Conservation (phyloP, 2,329 filamentous ascomycete species). For the Amauroascus verrucosus region DNA sequence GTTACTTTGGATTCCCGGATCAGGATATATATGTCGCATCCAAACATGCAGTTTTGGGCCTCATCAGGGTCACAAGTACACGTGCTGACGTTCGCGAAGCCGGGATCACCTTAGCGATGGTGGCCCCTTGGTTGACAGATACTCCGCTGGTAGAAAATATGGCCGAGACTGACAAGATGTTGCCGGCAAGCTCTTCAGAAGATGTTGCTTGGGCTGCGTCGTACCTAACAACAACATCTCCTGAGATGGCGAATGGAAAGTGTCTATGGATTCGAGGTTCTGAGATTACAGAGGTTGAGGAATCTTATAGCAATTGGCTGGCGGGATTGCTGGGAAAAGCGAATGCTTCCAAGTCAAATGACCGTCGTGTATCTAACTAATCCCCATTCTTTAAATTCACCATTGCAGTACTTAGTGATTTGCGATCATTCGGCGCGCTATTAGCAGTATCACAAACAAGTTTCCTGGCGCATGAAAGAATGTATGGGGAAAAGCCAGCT, state of each 20-base stretch:
- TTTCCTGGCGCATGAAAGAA: neutral
- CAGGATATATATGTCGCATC: constrained; percentile 4
- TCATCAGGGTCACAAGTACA: neutral
- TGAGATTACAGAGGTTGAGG: constrained; percentile 5
- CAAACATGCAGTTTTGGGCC: constrained; percentile 1
- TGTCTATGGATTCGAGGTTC: neutral
- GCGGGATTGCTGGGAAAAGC: neutral
- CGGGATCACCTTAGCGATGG: constrained; percentile 1
- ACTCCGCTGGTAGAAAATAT: neutral
- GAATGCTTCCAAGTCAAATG: neutral
- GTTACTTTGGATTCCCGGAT: neutral
- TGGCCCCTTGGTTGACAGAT: constrained; percentile 1
- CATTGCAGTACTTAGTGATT: too few relatives aligned
- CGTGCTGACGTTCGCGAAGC: neutral
- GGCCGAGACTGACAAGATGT: neutral
- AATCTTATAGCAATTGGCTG: neutral
- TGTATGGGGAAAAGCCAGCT: neutral
- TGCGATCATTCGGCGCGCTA: neutral
- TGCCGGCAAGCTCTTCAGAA: neutral
- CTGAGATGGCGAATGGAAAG: constrained; percentile 2
- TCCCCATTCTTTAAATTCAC: neutral
- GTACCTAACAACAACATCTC: neutral
- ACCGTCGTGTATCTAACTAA: neutral
- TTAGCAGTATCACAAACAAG: neutral
- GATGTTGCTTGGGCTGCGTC: constrained; percentile 6